Conservation (phyloP, 805 yeast genomes). For the Metschnikowia arizonensis region DNA sequence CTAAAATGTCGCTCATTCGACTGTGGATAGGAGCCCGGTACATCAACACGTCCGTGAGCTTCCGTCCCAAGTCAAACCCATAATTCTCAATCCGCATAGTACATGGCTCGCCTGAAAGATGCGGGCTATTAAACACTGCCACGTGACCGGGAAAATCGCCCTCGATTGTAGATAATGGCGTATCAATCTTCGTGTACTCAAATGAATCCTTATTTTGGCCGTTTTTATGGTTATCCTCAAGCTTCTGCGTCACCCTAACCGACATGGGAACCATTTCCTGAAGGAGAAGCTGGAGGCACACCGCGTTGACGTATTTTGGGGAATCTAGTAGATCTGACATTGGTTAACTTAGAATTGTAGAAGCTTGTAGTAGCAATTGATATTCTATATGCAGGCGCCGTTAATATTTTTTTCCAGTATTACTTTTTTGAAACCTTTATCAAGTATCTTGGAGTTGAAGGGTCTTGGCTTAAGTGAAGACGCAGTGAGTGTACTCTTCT, state of each 20-base stretch:
- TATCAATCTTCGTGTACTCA: constrained; percentile 23
- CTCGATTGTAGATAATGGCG: constrained; percentile 27
- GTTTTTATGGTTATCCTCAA: constrained; percentile 17
- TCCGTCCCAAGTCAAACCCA: constrained; percentile 68
- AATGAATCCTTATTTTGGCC: background rate
- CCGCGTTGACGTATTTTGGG: constrained; percentile 44
- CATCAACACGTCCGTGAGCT: constrained; percentile 47
- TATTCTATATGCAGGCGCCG: background rate
- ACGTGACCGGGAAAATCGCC: constrained; percentile 43
- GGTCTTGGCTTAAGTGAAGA: too few relatives aligned
- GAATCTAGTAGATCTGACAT: constrained; percentile 14
- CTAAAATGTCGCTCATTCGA: constrained; percentile 60
- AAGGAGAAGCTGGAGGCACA: constrained; percentile 59
- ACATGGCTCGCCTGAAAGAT: constrained; percentile 45
- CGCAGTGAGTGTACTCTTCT: too few relatives aligned
- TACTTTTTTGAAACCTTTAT: too few relatives aligned
- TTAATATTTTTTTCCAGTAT: too few relatives aligned
- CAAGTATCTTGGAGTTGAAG: too few relatives aligned
- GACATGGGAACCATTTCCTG: constrained; percentile 77
- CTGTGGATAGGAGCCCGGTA: constrained; percentile 37
- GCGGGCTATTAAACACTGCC: constrained; percentile 32
- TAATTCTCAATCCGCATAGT: constrained; percentile 58
- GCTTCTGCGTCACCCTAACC: constrained; percentile 53
- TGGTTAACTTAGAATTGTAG: too few relatives aligned
- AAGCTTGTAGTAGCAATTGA: too few relatives aligned